Evolutionary conservation across 257 asterid species (phyloP).

Genomic region (Solanum acaule): DNA sequence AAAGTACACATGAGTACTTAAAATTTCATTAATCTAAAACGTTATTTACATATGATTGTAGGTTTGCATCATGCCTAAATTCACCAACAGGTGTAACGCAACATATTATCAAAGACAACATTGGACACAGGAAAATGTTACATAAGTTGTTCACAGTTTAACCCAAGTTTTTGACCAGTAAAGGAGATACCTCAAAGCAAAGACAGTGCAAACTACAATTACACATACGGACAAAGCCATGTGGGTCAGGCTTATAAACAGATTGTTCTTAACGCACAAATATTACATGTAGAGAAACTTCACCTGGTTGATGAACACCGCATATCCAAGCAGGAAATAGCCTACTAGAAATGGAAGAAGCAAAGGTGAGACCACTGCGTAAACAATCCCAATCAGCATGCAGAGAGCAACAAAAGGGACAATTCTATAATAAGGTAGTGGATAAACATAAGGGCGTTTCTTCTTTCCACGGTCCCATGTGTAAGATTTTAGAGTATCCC

Average conservation of each 20-base stretch:
- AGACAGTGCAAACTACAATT: not conserved
- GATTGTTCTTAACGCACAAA: not conserved
- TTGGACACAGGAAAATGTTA: not conserved
- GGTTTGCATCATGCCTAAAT: not conserved
- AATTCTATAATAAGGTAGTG: conserved; percentile 70
- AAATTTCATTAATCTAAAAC: not conserved
- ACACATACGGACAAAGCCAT: no score
- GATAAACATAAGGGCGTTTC: conserved; percentile 54
- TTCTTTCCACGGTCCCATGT: conserved; percentile 63
- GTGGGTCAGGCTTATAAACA: not conserved
- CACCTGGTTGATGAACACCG: conserved; percentile 82
- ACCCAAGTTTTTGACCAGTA: not conserved
- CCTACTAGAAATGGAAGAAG: conserved; percentile 79
- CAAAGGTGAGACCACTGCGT: conserved; percentile 92
- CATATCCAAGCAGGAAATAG: conserved; percentile 80
- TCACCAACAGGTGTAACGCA: not conserved
- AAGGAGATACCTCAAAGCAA: not conserved
- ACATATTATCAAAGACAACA: not conserved
- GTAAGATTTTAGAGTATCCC: conserved; percentile 61
- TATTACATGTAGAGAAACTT: not conserved
- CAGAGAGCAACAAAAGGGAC: conserved; percentile 68
- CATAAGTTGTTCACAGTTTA: not conserved
- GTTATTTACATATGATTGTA: not conserved
- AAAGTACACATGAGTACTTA: not conserved
- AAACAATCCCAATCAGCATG: conserved; percentile 83